Percentiles rank a stretch among this genome's conserved stretches.
Conservation (phyloP, 306 rosid species). For the Prunus salicina region DNA sequence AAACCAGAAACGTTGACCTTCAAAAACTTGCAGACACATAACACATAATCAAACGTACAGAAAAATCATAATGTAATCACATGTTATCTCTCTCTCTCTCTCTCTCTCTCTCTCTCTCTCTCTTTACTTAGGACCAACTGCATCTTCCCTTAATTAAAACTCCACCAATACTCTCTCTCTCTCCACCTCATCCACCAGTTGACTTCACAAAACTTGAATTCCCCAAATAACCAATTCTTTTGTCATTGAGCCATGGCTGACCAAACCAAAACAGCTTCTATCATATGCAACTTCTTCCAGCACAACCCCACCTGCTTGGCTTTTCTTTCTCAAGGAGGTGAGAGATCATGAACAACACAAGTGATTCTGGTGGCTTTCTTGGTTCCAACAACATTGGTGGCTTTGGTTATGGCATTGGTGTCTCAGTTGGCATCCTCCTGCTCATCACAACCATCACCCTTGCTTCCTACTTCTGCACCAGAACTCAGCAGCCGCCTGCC, state of each 20-base stretch:
- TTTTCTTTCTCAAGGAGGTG: not conserved
- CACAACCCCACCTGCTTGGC: slow-evolving; percentile 2
- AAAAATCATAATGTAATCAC: slow-evolving; percentile 37
- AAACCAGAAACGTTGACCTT: slow-evolving; percentile 47
- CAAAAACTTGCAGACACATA: slow-evolving; percentile 25
- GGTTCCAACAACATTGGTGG: slow-evolving; percentile 60
- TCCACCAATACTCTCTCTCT: slow-evolving; percentile 11
- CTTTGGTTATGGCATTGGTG: slow-evolving; percentile 81
- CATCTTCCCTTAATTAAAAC: slow-evolving; percentile 42
- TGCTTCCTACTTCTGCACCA: slow-evolving; percentile 78
- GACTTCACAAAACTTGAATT: slow-evolving; percentile 41
- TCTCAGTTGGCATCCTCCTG: slow-evolving; percentile 74
- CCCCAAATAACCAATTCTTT: slow-evolving; percentile 25
- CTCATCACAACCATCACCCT: slow-evolving; percentile 83
- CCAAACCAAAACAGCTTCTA: slow-evolving; percentile 19
- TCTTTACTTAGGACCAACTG: slow-evolving; percentile 34
- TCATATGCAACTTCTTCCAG: slow-evolving; percentile 6
- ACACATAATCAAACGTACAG: slow-evolving; percentile 29
- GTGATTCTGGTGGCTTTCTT: slow-evolving; percentile 47
- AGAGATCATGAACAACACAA: slow-evolving; percentile 42
- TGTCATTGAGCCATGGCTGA: slow-evolving; percentile 24
- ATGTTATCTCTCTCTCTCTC: slow-evolving; percentile 20
- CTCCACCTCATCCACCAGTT: slow-evolving; percentile 27
- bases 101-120: not conserved
- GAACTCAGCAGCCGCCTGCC: slow-evolving; percentile 29